These are phyloP conservation scores for Mycena olivaceomarginata DNA, from an alignment of 768 basidiomycete genomes.

Conservation along the genomic window DNA sequence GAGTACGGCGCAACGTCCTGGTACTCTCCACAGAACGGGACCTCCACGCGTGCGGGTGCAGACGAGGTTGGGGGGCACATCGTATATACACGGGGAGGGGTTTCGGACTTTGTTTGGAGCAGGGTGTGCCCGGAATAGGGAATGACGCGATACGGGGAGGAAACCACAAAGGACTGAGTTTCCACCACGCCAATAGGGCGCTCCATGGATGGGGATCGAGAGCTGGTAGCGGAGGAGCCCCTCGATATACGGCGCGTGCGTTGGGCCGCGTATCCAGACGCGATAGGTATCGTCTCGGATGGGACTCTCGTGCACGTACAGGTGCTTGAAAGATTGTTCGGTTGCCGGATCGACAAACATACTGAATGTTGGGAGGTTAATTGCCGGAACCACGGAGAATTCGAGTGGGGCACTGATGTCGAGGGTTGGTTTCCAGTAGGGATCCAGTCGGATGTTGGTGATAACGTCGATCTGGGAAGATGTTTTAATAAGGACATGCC, in stretches of 20 bases:
- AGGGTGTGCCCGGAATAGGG: background rate
- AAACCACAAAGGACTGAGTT: too few relatives aligned
- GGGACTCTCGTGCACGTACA: background rate
- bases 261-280: background rate
- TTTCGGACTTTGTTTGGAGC: too few relatives aligned
- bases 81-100: too few relatives aligned
- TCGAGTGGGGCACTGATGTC: background rate
- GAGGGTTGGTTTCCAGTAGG: background rate
- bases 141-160: background rate
- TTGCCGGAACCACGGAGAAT: background rate
- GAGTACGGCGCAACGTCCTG: conserved; percentile 8
- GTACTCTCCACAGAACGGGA: background rate
- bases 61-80: too few relatives aligned
- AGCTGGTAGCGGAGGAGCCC: background rate
- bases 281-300: background rate
- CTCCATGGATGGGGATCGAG: background rate
- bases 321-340: background rate
- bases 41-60: too few relatives aligned
- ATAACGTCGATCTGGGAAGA: background rate
- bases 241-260: too few relatives aligned
- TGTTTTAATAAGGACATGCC: background rate
- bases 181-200: background rate
- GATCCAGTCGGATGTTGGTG: background rate
- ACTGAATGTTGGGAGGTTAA: background rate
- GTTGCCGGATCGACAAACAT: too few relatives aligned